phyloP scores from a whole-genome alignment of 805 yeast genomes.

The Starmera caribaea region DNA sequence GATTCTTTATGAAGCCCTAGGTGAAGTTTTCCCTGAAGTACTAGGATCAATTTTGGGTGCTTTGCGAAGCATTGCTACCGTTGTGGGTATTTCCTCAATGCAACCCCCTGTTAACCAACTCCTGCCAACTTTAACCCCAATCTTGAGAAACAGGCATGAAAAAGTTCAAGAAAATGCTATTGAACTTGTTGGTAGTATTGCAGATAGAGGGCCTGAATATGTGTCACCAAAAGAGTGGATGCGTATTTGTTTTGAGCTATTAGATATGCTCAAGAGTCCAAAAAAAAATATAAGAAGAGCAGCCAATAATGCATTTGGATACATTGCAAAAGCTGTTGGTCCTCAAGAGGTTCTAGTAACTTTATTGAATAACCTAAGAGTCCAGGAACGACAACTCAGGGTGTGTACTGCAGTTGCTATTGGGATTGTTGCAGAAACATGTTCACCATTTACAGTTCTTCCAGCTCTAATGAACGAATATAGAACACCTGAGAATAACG shows the following conservation, averaged over 20 bases:
- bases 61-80: constrained; percentile 48
- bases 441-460: constrained; percentile 85
- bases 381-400: constrained; percentile 92
- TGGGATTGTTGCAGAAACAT: constrained; percentile 90
- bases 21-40: constrained; percentile 92
- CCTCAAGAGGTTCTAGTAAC: constrained; percentile 91
- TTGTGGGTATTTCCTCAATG: constrained; percentile 48
- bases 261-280: constrained; percentile 81
- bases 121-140: constrained; percentile 84
- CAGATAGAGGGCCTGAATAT: constrained; percentile 68
- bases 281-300: constrained; percentile 68
- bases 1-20: constrained; percentile 80
- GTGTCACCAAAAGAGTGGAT: constrained; percentile 95
- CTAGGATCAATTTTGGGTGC: constrained; percentile 79
- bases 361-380: constrained; percentile 71
- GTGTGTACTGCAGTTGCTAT: constrained; percentile 98
- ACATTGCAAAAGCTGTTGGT: constrained; percentile 85
- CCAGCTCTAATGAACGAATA: constrained; percentile 97
- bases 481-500: constrained; percentile 82
- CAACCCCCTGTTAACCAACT: constrained; percentile 80
- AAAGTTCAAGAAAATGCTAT: constrained; percentile 83
- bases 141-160: constrained; percentile 79
- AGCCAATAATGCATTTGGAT: constrained; percentile 87
- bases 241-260: constrained; percentile 83
- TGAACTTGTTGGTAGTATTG: constrained; percentile 71